A percentile compares a stretch with the other conserved stretches of the same genome.
Conservation (phyloP, 139 green algal genomes). For the Chlorella vulgaris region DNA sequence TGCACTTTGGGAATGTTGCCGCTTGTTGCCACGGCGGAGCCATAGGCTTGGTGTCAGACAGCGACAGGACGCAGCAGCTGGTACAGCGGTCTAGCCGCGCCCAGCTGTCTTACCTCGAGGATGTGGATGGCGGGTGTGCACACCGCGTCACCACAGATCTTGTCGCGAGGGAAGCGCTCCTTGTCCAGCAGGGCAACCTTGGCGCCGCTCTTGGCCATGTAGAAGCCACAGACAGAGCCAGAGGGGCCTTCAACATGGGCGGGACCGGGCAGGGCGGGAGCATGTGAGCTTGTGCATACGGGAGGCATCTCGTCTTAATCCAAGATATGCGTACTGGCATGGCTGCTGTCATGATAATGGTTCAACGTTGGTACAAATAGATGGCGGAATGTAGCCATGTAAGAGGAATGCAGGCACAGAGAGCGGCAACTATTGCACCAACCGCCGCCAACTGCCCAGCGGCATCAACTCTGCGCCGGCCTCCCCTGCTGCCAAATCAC, state of each 20-base stretch:
- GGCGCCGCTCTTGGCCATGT: constrained; percentile 70
- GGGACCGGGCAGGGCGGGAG: not conserved
- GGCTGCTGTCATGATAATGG: too few relatives aligned
- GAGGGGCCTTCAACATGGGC: constrained; percentile 63
- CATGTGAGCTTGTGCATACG: too few relatives aligned
- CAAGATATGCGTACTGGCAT: too few relatives aligned
- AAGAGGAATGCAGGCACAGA: too few relatives aligned
- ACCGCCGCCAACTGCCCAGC: not conserved
- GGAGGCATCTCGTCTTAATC: too few relatives aligned
- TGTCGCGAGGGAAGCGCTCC: constrained; percentile 81
- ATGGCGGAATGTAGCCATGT: too few relatives aligned
- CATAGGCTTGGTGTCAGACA: too few relatives aligned
- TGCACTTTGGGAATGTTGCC: too few relatives aligned
- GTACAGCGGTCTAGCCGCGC: not conserved
- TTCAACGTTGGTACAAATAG: too few relatives aligned
- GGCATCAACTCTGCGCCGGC: not conserved
- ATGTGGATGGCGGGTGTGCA: constrained; percentile 85
- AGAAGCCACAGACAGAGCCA: constrained; percentile 76
- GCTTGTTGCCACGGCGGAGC: too few relatives aligned
- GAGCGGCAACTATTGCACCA: too few relatives aligned
- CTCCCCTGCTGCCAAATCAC: not conserved
- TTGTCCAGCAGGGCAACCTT: constrained; percentile 90
- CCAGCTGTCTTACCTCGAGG: not conserved
- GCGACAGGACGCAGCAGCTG: not conserved
- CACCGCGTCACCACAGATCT: constrained; percentile 58